phyloP scores from a whole-genome alignment of 441 rosid species.

The Mallotus repandus region DNA sequence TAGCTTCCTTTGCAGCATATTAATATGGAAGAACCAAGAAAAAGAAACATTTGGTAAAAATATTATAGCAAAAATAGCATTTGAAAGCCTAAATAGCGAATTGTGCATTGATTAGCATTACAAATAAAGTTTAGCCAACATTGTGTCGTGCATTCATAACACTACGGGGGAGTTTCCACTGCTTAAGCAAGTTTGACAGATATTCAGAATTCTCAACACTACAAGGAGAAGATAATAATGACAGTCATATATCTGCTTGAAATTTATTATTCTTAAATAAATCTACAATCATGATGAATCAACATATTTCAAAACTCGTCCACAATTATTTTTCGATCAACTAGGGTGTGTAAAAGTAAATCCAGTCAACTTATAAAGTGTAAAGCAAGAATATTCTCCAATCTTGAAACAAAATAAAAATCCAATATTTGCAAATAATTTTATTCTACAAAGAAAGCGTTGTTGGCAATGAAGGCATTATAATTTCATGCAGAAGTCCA shows the following conservation, averaged over 20 bases:
- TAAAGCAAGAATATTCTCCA: background rate
- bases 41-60: slow-evolving; percentile 17
- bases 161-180: slow-evolving; percentile 80
- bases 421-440: background rate
- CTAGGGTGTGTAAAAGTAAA: background rate
- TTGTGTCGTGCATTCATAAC: slow-evolving; percentile 95
- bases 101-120: slow-evolving; percentile 10
- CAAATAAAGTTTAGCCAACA: slow-evolving; percentile 42
- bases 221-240: slow-evolving; percentile 36
- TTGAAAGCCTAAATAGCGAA: slow-evolving; percentile 8
- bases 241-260: slow-evolving; percentile 15
- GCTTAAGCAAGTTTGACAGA: slow-evolving; percentile 81
- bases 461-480: background rate
- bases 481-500: background rate
- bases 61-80: slow-evolving; percentile 8
- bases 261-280: background rate
- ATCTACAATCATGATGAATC: background rate
- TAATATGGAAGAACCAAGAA: slow-evolving; percentile 23
- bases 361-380: background rate
- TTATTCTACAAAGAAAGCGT: background rate
- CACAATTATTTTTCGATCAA: background rate
- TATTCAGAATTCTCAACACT: slow-evolving; percentile 95
- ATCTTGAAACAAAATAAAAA: background rate
- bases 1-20: slow-evolving; percentile 98
- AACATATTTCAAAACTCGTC: background rate